A percentile compares a stretch with the other conserved stretches of the same genome.
These are phyloP conservation scores for Paramecium bursaria DNA, from an alignment of 73 alveolate genomes.

Conservation along the genomic window DNA sequence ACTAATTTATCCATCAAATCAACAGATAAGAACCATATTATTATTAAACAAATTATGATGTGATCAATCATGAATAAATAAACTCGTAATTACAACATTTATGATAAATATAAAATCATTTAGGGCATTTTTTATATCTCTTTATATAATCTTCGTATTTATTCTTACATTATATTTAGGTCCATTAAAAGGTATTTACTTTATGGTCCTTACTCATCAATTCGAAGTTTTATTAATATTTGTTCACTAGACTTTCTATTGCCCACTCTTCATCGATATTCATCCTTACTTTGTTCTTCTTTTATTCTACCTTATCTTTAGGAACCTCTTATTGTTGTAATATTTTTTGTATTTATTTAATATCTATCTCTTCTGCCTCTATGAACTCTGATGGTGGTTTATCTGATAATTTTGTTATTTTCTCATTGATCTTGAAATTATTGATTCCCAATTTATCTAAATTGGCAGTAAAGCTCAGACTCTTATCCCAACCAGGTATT, in stretches of 20 bases:
- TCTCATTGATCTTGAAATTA: not conserved
- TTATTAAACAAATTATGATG: too few relatives aligned
- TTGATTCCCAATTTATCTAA: slow-evolving; percentile 22
- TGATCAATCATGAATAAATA: too few relatives aligned
- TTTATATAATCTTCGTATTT: slow-evolving; percentile 36
- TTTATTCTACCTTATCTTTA: slow-evolving; percentile 25
- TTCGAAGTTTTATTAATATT: slow-evolving; percentile 22
- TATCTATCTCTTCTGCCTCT: slow-evolving; percentile 50
- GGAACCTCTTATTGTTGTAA: slow-evolving; percentile 26
- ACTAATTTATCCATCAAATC: too few relatives aligned
- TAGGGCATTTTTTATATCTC: slow-evolving; percentile 50
- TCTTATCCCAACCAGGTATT: slow-evolving; percentile 50
- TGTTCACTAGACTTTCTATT: slow-evolving; percentile 19
- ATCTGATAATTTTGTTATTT: not conserved
- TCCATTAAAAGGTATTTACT: slow-evolving; percentile 46
- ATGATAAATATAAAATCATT: too few relatives aligned
- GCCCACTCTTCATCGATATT: slow-evolving; percentile 61
- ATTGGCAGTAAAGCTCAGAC: slow-evolving; percentile 18
- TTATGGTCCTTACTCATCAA: slow-evolving; percentile 49
- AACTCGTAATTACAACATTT: too few relatives aligned
- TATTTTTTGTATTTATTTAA: slow-evolving; percentile 28
- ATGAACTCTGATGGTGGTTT: slow-evolving; percentile 8
- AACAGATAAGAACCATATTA: too few relatives aligned
- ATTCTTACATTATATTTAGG: slow-evolving; percentile 35
- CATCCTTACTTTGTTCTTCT: slow-evolving; percentile 47